Evolutionary conservation across 306 rosid genomes (phyloP).

Genomic region (Trifolium subterraneum): DNA sequence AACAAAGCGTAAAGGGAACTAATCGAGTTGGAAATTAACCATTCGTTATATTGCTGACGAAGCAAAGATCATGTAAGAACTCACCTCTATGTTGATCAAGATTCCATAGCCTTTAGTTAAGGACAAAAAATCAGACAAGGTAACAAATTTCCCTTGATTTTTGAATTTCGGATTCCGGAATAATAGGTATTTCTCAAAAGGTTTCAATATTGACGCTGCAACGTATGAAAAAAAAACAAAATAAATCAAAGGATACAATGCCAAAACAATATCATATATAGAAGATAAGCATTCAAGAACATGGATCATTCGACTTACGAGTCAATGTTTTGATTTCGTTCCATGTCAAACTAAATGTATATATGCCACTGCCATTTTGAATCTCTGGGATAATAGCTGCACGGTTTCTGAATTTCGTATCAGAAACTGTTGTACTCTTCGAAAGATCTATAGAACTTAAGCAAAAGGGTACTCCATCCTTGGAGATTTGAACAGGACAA

Average conservation of each 20-base stretch:
- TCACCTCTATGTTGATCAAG: slow-evolving; percentile 80
- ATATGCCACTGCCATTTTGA: slow-evolving; percentile 65
- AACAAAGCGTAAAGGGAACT: slow-evolving; percentile 8
- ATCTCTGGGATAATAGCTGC: slow-evolving; percentile 53
- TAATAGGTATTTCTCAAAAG: slow-evolving; percentile 43
- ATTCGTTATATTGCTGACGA: neutral
- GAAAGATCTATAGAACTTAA: slow-evolving; percentile 75
- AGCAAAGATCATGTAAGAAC: slow-evolving; percentile 20
- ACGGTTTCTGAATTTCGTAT: slow-evolving; percentile 49
- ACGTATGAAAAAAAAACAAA: neutral
- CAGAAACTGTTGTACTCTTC: slow-evolving; percentile 62
- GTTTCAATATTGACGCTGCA: slow-evolving; percentile 76
- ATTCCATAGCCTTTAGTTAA: slow-evolving; percentile 68
- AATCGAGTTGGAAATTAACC: slow-evolving; percentile 6
- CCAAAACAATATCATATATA: neutral
- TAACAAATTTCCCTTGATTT: slow-evolving; percentile 55
- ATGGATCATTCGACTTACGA: slow-evolving; percentile 58
- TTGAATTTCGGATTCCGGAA: slow-evolving; percentile 64
- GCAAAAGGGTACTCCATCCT: slow-evolving; percentile 86
- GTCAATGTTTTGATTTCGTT: slow-evolving; percentile 61
- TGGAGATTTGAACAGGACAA: slow-evolving; percentile 86
- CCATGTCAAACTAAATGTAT: slow-evolving; percentile 76
- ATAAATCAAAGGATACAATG: neutral
- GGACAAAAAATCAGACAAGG: slow-evolving; percentile 69
- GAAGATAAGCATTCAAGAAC: slow-evolving; percentile 32